Percentiles rank a stretch among this genome's conserved stretches.
Conservation (phyloP, 352 stramenopile genomes). For the Pythium volutum region DNA sequence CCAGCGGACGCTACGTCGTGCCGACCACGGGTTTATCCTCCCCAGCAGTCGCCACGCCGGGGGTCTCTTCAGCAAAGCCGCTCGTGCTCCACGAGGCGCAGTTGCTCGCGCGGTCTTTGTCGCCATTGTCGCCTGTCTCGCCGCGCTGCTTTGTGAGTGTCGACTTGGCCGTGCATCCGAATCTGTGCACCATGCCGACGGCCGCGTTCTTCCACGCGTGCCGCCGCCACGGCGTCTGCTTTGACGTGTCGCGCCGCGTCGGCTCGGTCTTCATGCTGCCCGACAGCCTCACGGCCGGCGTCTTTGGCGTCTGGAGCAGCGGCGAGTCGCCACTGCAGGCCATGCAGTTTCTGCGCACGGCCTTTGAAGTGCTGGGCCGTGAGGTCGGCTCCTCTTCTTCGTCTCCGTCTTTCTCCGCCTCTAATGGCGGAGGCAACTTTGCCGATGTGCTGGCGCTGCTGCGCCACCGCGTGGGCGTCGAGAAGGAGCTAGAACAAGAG, state of each 20-base stretch:
- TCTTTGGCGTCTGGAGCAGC: conserved; percentile 70
- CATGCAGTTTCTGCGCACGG: conserved; percentile 55
- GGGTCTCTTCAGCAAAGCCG: neutral
- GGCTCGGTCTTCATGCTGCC: conserved; percentile 69
- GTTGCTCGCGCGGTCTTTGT: conserved; percentile 4
- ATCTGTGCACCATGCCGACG: conserved; percentile 76
- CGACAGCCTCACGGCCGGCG: conserved; percentile 78
- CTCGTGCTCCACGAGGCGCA: conserved; percentile 30
- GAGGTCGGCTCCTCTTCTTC: conserved; percentile 47
- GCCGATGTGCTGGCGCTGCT: conserved; percentile 49
- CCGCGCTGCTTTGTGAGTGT: conserved; percentile 51
- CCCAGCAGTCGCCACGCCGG: neutral
- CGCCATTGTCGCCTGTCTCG: neutral
- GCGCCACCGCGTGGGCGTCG: conserved; percentile 34
- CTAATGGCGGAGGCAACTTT: conserved; percentile 45
- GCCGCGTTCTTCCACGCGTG: conserved; percentile 87
- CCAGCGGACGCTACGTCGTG: conserved; percentile 37
- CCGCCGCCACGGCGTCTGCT: conserved; percentile 84
- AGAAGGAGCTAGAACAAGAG: conserved; percentile 27
- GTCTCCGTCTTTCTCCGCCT: conserved; percentile 17
- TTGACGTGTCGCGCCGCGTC: conserved; percentile 68
- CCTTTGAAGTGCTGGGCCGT: conserved; percentile 70
- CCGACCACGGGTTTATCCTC: conserved; percentile 13
- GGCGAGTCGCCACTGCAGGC: conserved; percentile 48
- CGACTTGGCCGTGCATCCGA: conserved; percentile 78